phyloP scores from a whole-genome alignment of 2,329 filamentous ascomycete genomes.

The Aspergillus aculeatinus region DNA sequence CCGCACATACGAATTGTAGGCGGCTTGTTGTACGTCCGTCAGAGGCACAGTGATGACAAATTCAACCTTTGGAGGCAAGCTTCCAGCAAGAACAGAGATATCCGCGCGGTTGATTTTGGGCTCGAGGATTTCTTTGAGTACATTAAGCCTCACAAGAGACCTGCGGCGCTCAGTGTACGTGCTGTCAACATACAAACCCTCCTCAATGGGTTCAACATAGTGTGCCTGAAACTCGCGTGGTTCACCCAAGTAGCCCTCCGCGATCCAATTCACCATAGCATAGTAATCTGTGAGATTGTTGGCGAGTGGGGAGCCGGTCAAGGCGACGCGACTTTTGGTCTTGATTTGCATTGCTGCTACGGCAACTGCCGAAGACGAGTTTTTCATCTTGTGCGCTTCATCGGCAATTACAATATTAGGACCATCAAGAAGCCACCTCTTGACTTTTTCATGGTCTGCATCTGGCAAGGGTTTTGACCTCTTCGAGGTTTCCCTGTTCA shows the following conservation, averaged over 20 bases:
- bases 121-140: slow-evolving; percentile 68
- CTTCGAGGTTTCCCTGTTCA: slow-evolving; percentile 33
- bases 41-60: slow-evolving; percentile 76
- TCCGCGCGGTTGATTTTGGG: slow-evolving; percentile 78
- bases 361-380: slow-evolving; percentile 55
- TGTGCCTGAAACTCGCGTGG: slow-evolving; percentile 65
- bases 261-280: slow-evolving; percentile 84
- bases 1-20: slow-evolving; percentile 60
- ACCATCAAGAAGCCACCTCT: slow-evolving; percentile 54
- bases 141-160: slow-evolving; percentile 65
- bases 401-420: slow-evolving; percentile 78
- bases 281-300: slow-evolving; percentile 85
- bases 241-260: slow-evolving; percentile 72
- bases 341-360: slow-evolving; percentile 58
- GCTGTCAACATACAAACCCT: slow-evolving; percentile 69
- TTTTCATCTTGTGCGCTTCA: slow-evolving; percentile 81
- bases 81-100: slow-evolving; percentile 63
- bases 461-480: slow-evolving; percentile 30
- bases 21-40: slow-evolving; percentile 61
- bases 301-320: slow-evolving; percentile 82
- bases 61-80: slow-evolving; percentile 73
- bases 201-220: slow-evolving; percentile 72
- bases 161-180: slow-evolving; percentile 53
- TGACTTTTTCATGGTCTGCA: slow-evolving; percentile 41
- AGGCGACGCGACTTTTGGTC: slow-evolving; percentile 71